Evolutionary conservation across 1,284 basidiomycete species (phyloP).

Genomic region (Tilletia setariae): DNA sequence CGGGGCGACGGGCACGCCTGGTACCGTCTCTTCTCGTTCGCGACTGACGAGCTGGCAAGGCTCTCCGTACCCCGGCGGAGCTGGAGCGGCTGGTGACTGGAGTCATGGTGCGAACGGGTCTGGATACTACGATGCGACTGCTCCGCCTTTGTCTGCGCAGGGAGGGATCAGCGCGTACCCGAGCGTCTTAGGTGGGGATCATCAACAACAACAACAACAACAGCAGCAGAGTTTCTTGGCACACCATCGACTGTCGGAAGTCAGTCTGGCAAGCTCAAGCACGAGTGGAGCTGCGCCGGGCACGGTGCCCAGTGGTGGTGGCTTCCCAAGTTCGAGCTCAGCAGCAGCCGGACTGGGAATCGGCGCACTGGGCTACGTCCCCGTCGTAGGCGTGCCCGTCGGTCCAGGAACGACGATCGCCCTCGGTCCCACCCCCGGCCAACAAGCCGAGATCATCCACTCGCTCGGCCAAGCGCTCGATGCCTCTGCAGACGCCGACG

Average conservation of each 20-base stretch:
- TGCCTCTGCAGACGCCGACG: conserved; percentile 39
- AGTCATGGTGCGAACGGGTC: too few species aligned
- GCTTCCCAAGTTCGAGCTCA: not conserved
- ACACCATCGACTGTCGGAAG: conserved; percentile 11
- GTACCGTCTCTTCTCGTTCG: not conserved
- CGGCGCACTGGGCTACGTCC: not conserved
- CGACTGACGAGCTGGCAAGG: conserved; percentile 14
- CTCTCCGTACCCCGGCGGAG: conserved; percentile 11
- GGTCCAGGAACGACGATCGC: conserved; percentile 1
- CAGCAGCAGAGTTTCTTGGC: not conserved
- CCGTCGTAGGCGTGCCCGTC: conserved; percentile 6
- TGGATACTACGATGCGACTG: not conserved
- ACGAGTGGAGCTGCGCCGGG: not conserved
- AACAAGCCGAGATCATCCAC: conserved; percentile 38
- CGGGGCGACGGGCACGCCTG: not conserved
- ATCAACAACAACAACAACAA: too few species aligned
- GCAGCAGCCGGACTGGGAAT: not conserved
- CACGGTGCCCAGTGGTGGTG: not conserved
- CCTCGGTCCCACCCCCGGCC: conserved; percentile 23
- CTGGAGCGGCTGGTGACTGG: too few species aligned
- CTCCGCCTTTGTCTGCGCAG: not conserved
- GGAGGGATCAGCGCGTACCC: not conserved
- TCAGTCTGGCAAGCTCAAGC: not conserved
- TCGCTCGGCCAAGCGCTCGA: conserved; percentile 43
- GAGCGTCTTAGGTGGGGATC: not conserved